phyloP scores from a whole-genome alignment of 1,284 basidiomycete genomes.

The Cryptococcus sp. region DNA sequence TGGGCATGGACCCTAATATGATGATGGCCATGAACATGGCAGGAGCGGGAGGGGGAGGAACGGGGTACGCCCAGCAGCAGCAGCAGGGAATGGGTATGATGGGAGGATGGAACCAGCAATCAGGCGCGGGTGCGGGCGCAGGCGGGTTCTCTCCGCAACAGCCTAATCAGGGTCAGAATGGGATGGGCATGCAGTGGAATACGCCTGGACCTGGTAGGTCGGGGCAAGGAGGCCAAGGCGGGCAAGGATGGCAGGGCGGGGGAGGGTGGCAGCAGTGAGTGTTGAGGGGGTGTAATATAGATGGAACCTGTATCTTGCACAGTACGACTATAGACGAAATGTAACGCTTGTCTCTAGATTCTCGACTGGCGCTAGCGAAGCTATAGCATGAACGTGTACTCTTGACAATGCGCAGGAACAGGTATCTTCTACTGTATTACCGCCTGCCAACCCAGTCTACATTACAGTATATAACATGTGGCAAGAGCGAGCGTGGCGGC shows the following conservation, averaged over 20 bases:
- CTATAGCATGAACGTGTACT: too few relatives aligned
- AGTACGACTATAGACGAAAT: not conserved
- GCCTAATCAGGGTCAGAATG: conserved; percentile 1
- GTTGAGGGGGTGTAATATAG: not conserved
- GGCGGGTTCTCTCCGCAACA: not conserved
- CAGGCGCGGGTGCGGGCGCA: not conserved
- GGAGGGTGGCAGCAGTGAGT: conserved; percentile 6
- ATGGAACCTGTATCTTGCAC: not conserved
- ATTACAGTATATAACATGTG: too few relatives aligned
- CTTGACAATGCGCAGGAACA: too few relatives aligned
- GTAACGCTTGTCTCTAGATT: too few relatives aligned
- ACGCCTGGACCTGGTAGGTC: not conserved
- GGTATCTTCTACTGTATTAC: too few relatives aligned
- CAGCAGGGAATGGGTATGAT: conserved; percentile 2
- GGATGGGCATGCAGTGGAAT: not conserved
- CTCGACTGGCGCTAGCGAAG: too few relatives aligned
- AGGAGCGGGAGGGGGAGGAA: not conserved
- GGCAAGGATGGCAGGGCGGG: conserved; percentile 9
- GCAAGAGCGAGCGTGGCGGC: too few relatives aligned
- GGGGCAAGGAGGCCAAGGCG: conserved; percentile 13
- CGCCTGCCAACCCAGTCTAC: too few relatives aligned
- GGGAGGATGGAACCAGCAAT: not conserved
- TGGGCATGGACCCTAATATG: conserved; percentile 3
- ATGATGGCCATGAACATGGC: conserved; percentile 2
- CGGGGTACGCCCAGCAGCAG: conserved; percentile 5